phyloP scores from a whole-genome alignment of 345 rosid species.

The Boechera retrofracta region DNA sequence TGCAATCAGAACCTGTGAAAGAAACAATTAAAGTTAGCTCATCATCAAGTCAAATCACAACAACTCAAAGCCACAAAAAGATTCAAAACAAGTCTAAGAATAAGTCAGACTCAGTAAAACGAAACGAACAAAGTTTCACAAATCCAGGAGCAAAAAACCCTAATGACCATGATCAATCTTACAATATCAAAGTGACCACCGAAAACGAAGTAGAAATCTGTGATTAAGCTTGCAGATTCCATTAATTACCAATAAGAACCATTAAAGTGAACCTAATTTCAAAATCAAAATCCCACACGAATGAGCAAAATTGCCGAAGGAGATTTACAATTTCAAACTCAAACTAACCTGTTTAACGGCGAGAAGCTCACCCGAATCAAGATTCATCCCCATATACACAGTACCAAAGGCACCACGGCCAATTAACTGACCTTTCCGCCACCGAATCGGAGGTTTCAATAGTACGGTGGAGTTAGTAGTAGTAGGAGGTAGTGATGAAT shows the following conservation, averaged over 20 bases:
- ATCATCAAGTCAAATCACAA: neutral
- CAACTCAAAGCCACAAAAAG: neutral
- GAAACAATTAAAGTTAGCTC: slow-evolving; percentile 22
- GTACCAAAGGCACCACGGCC: slow-evolving; percentile 93
- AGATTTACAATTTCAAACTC: neutral
- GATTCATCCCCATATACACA: slow-evolving; percentile 94
- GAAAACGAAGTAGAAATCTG: neutral
- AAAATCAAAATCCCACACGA: neutral
- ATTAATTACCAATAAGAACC: neutral
- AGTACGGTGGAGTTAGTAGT: neutral
- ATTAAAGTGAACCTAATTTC: neutral
- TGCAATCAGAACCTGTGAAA: slow-evolving; percentile 69
- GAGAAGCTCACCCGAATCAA: slow-evolving; percentile 90
- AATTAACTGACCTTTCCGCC: slow-evolving; percentile 88
- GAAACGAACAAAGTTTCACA: neutral
- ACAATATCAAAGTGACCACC: neutral
- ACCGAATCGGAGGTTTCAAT: slow-evolving; percentile 66
- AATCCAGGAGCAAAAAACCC: neutral
- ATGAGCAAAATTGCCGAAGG: neutral
- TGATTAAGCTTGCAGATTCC: neutral
- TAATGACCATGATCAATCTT: neutral
- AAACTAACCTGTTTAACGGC: slow-evolving; percentile 77
- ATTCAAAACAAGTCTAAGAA: neutral
- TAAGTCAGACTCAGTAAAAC: too few relatives aligned
- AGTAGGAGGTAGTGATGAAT: slow-evolving; percentile 32